These are phyloP conservation scores for Neofusicoccum laricinum DNA, from an alignment of 2,329 filamentous ascomycete genomes.

Conservation along the genomic window DNA sequence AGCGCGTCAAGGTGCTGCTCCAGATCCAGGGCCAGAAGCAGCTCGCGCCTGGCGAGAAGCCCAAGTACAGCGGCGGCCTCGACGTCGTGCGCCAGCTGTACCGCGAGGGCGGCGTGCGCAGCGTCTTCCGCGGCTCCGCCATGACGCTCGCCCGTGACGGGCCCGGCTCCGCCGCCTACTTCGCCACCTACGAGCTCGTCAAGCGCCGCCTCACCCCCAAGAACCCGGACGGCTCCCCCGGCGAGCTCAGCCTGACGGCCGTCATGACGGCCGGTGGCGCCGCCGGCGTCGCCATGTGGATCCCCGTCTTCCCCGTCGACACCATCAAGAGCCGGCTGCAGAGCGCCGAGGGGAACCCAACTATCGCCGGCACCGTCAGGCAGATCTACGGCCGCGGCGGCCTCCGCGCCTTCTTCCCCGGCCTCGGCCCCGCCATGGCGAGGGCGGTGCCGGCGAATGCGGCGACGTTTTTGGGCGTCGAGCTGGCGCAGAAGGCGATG, in stretches of 20 bases:
- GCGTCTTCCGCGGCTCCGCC: slow-evolving; percentile 84
- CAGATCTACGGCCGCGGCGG: slow-evolving; percentile 83
- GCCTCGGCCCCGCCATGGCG: slow-evolving; percentile 87
- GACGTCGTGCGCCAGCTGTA: slow-evolving; percentile 95
- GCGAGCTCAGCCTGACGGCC: slow-evolving; percentile 76
- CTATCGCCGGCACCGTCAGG: slow-evolving; percentile 73
- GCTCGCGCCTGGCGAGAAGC: slow-evolving; percentile 84
- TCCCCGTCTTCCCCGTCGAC: slow-evolving; percentile 95
- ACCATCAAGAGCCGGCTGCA: slow-evolving; percentile 94
- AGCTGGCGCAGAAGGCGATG: slow-evolving; percentile 81
- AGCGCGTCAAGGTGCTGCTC: slow-evolving; percentile 97
- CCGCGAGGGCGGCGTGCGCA: slow-evolving; percentile 82
- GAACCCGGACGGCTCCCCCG: slow-evolving; percentile 71
- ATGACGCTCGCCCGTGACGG: slow-evolving; percentile 94
- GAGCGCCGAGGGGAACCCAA: slow-evolving; percentile 81
- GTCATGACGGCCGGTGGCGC: slow-evolving; percentile 84
- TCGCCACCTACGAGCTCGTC: slow-evolving; percentile 94
- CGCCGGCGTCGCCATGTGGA: slow-evolving; percentile 98
- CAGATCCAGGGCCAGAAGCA: slow-evolving; percentile 93
- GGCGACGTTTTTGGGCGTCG: slow-evolving; percentile 86
- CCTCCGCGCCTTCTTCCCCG: slow-evolving; percentile 91
- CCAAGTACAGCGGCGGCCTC: slow-evolving; percentile 79
- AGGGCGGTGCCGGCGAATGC: slow-evolving; percentile 95
- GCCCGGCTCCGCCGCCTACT: slow-evolving; percentile 90
- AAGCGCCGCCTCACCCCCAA: slow-evolving; percentile 84